Evolutionary conservation across 148 eudicot genomes (phyloP).

Genomic region (Amaranthus palmeri): DNA sequence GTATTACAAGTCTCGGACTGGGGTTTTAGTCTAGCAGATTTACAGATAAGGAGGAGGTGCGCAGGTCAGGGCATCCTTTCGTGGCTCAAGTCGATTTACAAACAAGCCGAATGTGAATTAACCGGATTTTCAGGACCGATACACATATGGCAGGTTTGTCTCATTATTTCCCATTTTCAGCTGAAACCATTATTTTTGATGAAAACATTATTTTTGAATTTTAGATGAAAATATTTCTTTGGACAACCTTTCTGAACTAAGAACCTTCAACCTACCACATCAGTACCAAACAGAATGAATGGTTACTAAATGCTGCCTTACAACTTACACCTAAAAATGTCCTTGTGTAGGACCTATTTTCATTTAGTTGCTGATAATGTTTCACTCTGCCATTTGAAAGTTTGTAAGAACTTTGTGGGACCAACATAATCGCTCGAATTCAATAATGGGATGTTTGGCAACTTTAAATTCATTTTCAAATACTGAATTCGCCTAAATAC

Average conservation of each 20-base stretch:
- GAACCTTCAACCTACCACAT: no score
- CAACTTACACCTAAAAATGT: not conserved
- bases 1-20: slow-evolving; percentile 63
- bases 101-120: slow-evolving; percentile 59
- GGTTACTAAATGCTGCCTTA: not conserved
- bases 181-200: not conserved
- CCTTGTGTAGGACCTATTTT: not conserved
- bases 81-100: slow-evolving; percentile 69
- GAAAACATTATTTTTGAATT: not conserved
- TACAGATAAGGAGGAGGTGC: slow-evolving; percentile 65
- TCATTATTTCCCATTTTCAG: not conserved
- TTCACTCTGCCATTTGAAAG: not conserved
- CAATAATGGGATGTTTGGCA: no score
- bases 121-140: slow-evolving; percentile 74
- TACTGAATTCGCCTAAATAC: no score
- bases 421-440: not conserved
- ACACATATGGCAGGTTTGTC: slow-evolving; percentile 89
- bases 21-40: slow-evolving; percentile 81
- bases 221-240: not conserved
- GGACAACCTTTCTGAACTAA: not conserved
- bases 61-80: slow-evolving; percentile 59
- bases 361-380: not conserved
- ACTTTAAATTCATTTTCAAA: no score
- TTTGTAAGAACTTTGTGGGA: not conserved
- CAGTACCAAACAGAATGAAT: not conserved